Evolutionary conservation across 2,329 filamentous ascomycete genomes (phyloP), one percentile per base, ranked within the genome.

Genomic region (Cercospora sp.): DNA sequence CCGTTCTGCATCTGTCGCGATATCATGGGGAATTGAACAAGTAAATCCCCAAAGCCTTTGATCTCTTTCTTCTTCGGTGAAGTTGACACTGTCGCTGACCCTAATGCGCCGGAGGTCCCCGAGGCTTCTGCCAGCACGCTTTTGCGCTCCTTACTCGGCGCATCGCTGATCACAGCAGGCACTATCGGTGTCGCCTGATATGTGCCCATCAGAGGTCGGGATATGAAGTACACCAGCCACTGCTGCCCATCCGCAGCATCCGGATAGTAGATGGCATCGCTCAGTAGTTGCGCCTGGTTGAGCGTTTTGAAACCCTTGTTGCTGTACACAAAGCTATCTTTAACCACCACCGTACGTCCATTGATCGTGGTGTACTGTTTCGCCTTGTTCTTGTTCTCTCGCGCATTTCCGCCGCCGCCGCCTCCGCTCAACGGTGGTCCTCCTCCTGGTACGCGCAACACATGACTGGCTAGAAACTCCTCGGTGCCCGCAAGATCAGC

Each of bases 251-350:
- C 94, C 74, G 92, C 87, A n/a, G 88, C 89, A 75, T 97, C 92
- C 60, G 93, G 90, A 76, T 96, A 96, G 86, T 93, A 98, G 45
- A 97, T 87, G 42, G 87, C 85, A 79, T 99, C 96, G 77, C 87
- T 87, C 66, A 97, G 83, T 36, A 98, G 83, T 77, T 95, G 93
- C 33, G 94, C 92, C 78, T 98, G 95, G 71, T 92, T 93, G 70
- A 97, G 84, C 36, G 89, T 89, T 82, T 95, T 97, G 86, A 98
- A 99, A 93, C 94, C 95, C 85, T 99, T 99, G 78, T 98, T 98
- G 79, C 91, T 97, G 81, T 96, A 99, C 48, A 98, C 87, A 74
- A 91, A 91, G 28, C 90, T 89, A 80, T 99, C 95, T 80, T 98
- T 98, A 72, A 99, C 89, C 55, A 99, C 92, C 68, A 99, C 90